Evolutionary conservation across 306 rosid genomes (phyloP), one percentile per base, ranked within the genome.

Genomic region (Lathyrus sativus): DNA sequence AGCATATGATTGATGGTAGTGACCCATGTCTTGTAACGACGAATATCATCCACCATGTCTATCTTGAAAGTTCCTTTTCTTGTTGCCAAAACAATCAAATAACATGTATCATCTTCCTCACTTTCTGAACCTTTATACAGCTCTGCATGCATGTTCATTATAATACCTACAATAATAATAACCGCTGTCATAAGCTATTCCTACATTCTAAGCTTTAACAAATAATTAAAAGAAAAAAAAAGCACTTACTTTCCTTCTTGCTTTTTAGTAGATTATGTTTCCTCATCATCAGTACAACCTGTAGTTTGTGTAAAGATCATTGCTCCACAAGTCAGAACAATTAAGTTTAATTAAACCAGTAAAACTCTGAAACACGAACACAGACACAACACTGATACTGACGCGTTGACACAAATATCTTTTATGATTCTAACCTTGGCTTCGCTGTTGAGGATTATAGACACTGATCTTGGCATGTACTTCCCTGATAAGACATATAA

Each of bases 61-160:
- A 95, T 80, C 85, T 95, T 90, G 91, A 90, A 88, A 6, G 65
- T 58, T 3, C 99, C 99, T 74, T 77, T 79, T 65, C 82, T 88
- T 42, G 99, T 93, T 0, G 84, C 76, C 59, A 95, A 74, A 14
- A 85, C 95, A 3, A 90, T 76, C 11, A 87, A 79, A 83, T 95
- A 90, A 64, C 99, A 89, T 4, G 92, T 90, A n/a, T 76, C 65
- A 24, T 68, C 76, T 19, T 69, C 83, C 56, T 85, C 88, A 7
- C 53, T 81, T 67, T 84, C 88, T 50, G 91, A 81, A 18, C 89
- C 88, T 73, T 88, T 84, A 57, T 85, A 86, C 76, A 86, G 84
- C 79, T 90, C 95, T 7, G 86, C 95, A 22, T 88, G 88, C 74
- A 88, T 74, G 58, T 83, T 88, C 86, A 65, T 37, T 73, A 90